Evolutionary conservation across 2,329 filamentous ascomycete species (phyloP), one percentile per base, ranked within the genome.

Genomic region (Trichoderma sp.): DNA sequence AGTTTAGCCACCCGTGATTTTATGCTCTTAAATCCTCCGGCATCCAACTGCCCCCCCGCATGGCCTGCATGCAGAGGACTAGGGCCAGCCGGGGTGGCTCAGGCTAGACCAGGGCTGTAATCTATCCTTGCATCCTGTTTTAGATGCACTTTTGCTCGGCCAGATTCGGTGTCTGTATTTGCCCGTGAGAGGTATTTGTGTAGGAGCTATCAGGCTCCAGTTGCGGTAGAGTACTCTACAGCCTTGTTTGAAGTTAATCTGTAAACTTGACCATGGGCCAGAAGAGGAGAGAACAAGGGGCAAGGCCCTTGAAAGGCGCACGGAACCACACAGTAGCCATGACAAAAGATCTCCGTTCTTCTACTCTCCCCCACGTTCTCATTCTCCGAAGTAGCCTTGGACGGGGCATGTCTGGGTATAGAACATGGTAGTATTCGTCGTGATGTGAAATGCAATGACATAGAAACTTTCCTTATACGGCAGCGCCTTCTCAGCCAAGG

Each of bases 61-160:
- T 65, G 35, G 62, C 19, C 62, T 47, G 62, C 49, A 56, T 65
- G 35, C n/a, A 55, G 61, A 55, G 61, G 49, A 33, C 27, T 43
- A 65, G 62, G 52, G 62, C 52, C 65, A 52, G 62, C 62, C 65
- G 47, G 65, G 33, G 56, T 60, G 56, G 65, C 56, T 53, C 43
- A 35, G 31, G 60, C 47, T 56, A 59, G 43, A 61, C 65, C 40
- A 59, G 56, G 64, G 56, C 53, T 49, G n/a, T 3, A 53, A 31
- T 29, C 47, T 52, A 33, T 64, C 35, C 24, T 35, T 52, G 33
- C 53, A 14, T 49, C 53, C 64, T 21, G 31, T 58, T 53, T 53
- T 63, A 64, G 67, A 64, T 43, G 67, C 52, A 69, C 67, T 69
- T 69, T 69, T 69, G 67, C 60, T 69, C 35, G 67, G 21, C 53